Evolutionary conservation across 768 basidiomycete genomes (phyloP).

Genomic region (Suillus clintonianus): DNA sequence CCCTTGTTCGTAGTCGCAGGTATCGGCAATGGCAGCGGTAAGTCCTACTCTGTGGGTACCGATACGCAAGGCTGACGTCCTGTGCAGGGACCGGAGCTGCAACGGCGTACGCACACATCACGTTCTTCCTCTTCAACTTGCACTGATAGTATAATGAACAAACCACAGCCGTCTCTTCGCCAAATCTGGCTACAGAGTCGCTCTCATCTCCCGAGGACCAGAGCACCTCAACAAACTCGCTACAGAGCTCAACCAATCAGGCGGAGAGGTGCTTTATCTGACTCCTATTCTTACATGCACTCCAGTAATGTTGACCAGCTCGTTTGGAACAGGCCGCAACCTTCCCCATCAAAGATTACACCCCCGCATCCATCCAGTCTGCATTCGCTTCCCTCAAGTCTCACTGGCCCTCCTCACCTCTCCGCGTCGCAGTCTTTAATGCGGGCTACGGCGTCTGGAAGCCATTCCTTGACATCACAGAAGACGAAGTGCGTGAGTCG

Average conservation of each 20-base stretch:
- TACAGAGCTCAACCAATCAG: conserved; percentile 51
- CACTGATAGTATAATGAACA: conserved; percentile 5
- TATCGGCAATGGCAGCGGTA: conserved; percentile 44
- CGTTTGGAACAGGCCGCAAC: conserved; percentile 46
- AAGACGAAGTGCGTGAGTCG: conserved; percentile 53
- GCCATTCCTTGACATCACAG: conserved; percentile 64
- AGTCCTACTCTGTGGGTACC: conserved; percentile 3
- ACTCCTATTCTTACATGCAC: background rate
- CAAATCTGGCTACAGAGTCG: conserved; percentile 65
- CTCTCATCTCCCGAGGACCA: conserved; percentile 60
- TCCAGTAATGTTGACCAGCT: background rate
- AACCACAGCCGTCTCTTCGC: conserved; percentile 55
- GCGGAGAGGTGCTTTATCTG: conserved; percentile 51
- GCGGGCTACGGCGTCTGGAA: conserved; percentile 60
- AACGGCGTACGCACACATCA: conserved; percentile 46
- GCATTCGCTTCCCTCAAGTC: conserved; percentile 49
- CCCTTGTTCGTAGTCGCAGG: conserved; percentile 63
- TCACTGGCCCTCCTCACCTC: conserved; percentile 47
- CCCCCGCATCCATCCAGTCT: conserved; percentile 50
- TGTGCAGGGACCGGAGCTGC: conserved; percentile 56
- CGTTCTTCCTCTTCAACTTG: background rate
- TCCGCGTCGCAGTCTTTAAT: conserved; percentile 69
- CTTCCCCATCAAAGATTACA: conserved; percentile 56
- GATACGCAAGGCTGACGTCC: conserved; percentile 1
- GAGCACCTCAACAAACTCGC: conserved; percentile 55